phyloP scores from a whole-genome alignment of 805 yeast genomes.

The Kurtzmaniella cleridarum region DNA sequence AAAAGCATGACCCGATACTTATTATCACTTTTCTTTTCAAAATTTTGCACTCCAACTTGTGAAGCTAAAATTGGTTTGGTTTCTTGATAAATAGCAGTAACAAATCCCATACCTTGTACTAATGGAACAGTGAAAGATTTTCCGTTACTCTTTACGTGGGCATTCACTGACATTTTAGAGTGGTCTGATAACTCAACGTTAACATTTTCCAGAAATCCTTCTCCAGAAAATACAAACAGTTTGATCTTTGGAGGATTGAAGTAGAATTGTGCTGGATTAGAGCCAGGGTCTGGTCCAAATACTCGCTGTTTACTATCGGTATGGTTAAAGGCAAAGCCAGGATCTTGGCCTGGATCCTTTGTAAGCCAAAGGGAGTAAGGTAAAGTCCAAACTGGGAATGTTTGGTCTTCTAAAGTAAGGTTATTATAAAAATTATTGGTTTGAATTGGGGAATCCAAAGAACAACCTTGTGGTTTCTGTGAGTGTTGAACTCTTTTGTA shows the following conservation, averaged over 20 bases:
- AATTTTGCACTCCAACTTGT: conserved; percentile 56
- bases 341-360: conserved; percentile 38
- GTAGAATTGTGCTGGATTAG: conserved; percentile 51
- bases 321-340: conserved; percentile 67
- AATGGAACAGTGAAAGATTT: conserved; percentile 45
- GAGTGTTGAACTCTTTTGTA: conserved; percentile 31
- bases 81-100: conserved; percentile 54
- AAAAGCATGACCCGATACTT: conserved; percentile 52
- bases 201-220: conserved; percentile 14
- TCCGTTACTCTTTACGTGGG: conserved; percentile 31
- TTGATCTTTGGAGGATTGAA: conserved; percentile 65
- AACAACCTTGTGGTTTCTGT: conserved; percentile 32
- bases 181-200: conserved; percentile 18
- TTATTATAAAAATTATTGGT: conserved; percentile 81
- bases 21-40: conserved; percentile 33
- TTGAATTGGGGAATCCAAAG: conserved; percentile 43
- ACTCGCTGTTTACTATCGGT: conserved; percentile 55
- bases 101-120: conserved; percentile 77
- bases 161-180: conserved; percentile 26
- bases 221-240: conserved; percentile 46
- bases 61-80: conserved; percentile 54
- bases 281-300: conserved; percentile 58
- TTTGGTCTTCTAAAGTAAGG: conserved; percentile 59
- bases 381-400: conserved; percentile 72
- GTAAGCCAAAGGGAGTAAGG: conserved; percentile 75